A percentile compares a stretch with the other conserved stretches of the same genome.
These are phyloP conservation scores for Colletotrichum spinosum DNA, from an alignment of 2,329 filamentous ascomycete species.

Conservation along the genomic window DNA sequence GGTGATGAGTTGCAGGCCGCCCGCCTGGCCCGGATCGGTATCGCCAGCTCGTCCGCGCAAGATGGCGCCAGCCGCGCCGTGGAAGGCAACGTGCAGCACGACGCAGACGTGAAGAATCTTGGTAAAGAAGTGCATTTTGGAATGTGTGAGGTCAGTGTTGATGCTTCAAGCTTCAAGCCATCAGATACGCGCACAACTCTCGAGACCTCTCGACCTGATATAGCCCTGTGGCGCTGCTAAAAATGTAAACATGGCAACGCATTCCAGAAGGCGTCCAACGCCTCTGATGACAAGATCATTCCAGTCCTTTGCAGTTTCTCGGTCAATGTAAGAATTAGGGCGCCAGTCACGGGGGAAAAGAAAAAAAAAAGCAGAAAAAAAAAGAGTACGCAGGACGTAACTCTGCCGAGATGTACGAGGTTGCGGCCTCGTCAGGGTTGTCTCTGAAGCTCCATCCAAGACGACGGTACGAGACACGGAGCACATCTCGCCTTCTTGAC, in stretches of 20 bases:
- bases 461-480: too few species aligned
- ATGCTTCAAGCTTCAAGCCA: not conserved
- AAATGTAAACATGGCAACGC: conserved; percentile 32
- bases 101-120: conserved; percentile 25
- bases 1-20: conserved; percentile 8
- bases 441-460: too few species aligned
- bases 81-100: conserved; percentile 31
- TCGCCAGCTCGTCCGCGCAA: conserved; percentile 31
- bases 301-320: conserved; percentile 21
- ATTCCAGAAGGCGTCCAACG: conserved; percentile 27
- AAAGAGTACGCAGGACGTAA: too few species aligned
- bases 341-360: not conserved
- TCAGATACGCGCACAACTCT: not conserved
- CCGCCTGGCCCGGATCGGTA: conserved; percentile 15
- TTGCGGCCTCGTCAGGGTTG: too few species aligned
- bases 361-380: too few species aligned
- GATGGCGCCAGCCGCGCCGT: conserved; percentile 35
- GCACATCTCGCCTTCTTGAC: too few species aligned
- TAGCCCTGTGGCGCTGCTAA: conserved; percentile 20
- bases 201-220: conserved; percentile 38
- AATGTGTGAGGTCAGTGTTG: conserved; percentile 15
- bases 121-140: conserved; percentile 34
- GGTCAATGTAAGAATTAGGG: conserved; percentile 20
- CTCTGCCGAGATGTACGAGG: too few species aligned
- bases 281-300: conserved; percentile 31